Conservation (phyloP, 176 grass and related monocot genomes). For the Oryza rufipogon region DNA sequence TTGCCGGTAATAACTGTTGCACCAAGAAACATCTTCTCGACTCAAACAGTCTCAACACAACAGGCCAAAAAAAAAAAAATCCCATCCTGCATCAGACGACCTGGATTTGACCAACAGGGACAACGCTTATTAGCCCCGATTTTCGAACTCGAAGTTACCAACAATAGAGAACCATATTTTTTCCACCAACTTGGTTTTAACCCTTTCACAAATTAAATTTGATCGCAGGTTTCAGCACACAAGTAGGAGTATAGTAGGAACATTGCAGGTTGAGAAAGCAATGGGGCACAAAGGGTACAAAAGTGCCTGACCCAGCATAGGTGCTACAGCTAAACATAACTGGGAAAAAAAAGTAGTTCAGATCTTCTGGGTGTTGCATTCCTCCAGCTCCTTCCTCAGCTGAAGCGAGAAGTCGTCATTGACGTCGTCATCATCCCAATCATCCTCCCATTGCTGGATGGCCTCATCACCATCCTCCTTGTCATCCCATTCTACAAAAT, state of each 20-base stretch:
- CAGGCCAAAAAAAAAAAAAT: neutral
- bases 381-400: conserved; percentile 85
- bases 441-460: conserved; percentile 89
- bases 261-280: conserved; percentile 29
- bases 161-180: neutral
- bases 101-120: neutral
- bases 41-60: neutral
- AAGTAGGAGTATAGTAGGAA: neutral
- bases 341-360: conserved; percentile 30
- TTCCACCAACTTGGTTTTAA: neutral
- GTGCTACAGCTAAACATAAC: neutral
- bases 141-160: neutral
- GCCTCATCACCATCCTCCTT: conserved; percentile 80
- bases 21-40: neutral
- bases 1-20: neutral
- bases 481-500: conserved; percentile 79
- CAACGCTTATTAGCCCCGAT: neutral
- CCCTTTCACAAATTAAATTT: neutral
- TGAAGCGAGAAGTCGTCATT: conserved; percentile 87
- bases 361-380: conserved; percentile 61
- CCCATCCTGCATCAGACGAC: neutral
- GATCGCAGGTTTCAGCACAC: neutral
- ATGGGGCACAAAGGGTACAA: neutral
- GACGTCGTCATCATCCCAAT: conserved; percentile 87
- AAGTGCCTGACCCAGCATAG: conserved; percentile 3